Percentiles rank a stretch among this genome's conserved stretches.
Evolutionary conservation across 23 red algal species (phyloP).

Genomic region (Cyanidium caldarium): DNA sequence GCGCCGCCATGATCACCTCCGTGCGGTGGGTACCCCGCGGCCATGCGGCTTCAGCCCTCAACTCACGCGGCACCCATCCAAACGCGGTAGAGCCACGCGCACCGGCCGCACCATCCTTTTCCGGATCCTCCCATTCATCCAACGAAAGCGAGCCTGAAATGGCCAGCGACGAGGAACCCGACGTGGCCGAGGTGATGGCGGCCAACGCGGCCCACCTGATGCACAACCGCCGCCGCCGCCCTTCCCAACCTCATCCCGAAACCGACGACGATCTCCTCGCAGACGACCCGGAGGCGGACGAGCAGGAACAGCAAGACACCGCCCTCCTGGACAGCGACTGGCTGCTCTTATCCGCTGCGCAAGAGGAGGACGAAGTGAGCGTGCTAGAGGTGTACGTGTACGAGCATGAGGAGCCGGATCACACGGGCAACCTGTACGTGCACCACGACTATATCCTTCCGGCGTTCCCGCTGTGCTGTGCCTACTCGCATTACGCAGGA

Average conservation of each 20-base stretch:
- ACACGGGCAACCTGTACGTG: conserved; percentile 55
- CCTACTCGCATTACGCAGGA: conserved; percentile 21
- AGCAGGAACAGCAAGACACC: neutral
- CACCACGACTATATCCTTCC: conserved; percentile 93
- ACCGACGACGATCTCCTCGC: neutral
- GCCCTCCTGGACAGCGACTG: neutral
- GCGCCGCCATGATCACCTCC: neutral
- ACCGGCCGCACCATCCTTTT: neutral
- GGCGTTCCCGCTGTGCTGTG: conserved; percentile 54
- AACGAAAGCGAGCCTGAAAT: neutral
- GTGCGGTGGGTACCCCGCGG: neutral
- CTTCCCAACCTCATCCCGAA: neutral
- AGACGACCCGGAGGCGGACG: neutral
- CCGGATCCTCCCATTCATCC: no score
- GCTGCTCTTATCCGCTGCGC: conserved; percentile 21
- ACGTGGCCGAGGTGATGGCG: no score
- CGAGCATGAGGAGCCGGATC: conserved; percentile 35
- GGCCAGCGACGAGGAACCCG: neutral
- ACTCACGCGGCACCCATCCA: neutral
- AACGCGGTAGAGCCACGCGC: neutral
- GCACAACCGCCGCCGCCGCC: neutral
- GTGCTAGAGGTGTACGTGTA: conserved; percentile 29
- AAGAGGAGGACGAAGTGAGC: conserved; percentile 42
- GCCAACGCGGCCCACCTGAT: no score
- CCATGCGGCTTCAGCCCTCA: neutral